Percentiles rank a stretch among this genome's conserved stretches.
Evolutionary conservation across 2,329 filamentous ascomycete species (phyloP).

Genomic region (Juglanconis sp.): DNA sequence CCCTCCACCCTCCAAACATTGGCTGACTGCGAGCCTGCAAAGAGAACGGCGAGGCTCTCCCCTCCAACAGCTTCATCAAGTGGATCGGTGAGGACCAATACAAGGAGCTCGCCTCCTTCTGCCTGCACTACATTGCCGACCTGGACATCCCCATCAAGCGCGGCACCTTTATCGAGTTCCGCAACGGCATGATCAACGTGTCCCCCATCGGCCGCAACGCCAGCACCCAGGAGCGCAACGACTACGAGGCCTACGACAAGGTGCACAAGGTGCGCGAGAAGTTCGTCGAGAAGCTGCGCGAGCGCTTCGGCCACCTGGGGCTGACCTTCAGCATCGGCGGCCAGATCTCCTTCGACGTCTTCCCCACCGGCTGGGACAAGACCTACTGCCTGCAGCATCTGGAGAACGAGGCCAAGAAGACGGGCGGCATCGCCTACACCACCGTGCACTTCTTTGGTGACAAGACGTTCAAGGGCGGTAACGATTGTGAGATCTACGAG

Average conservation of each 20-base stretch:
- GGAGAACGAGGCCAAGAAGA: constrained; percentile 70
- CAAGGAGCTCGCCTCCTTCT: constrained; percentile 73
- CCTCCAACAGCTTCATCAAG: constrained; percentile 81
- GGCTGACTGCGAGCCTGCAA: background rate
- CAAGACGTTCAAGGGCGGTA: constrained; percentile 87
- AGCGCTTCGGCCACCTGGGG: constrained; percentile 78
- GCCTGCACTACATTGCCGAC: constrained; percentile 80
- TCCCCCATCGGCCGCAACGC: constrained; percentile 85
- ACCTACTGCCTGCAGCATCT: constrained; percentile 91
- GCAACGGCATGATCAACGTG: constrained; percentile 89
- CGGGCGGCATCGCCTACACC: constrained; percentile 72
- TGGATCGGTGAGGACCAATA: constrained; percentile 84
- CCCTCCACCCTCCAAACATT: too few species aligned
- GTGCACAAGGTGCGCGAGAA: constrained; percentile 70
- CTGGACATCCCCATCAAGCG: constrained; percentile 80
- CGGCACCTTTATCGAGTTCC: constrained; percentile 83
- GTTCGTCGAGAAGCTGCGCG: constrained; percentile 73
- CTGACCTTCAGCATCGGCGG: constrained; percentile 94
- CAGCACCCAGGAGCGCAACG: constrained; percentile 71
- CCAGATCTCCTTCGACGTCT: constrained; percentile 97
- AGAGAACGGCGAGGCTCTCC: constrained; percentile 69
- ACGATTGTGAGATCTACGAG: constrained; percentile 90
- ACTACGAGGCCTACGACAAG: constrained; percentile 79
- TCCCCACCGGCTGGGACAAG: constrained; percentile 97
- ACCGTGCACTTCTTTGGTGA: constrained; percentile 98